These are phyloP conservation scores for Picochlorum costavermella DNA, from an alignment of 139 green algal species.

Conservation along the genomic window DNA sequence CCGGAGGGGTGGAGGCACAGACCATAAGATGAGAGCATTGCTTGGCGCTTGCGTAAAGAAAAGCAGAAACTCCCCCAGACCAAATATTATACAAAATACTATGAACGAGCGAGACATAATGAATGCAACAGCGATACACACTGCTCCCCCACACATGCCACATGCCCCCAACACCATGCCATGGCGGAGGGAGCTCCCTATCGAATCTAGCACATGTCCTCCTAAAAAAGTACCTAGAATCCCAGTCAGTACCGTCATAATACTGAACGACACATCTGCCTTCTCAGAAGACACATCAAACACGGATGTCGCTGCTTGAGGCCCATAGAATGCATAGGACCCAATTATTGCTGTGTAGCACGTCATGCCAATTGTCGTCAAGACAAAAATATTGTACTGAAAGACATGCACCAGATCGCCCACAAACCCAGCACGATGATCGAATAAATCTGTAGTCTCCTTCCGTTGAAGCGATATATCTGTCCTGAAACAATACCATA, in stretches of 20 bases:
- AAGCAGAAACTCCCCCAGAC: conserved; percentile 52
- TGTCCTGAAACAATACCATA: conserved; percentile 39
- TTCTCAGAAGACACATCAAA: conserved; percentile 41
- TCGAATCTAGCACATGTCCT: conserved; percentile 64
- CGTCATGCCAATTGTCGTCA: conserved; percentile 33
- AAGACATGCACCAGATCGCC: conserved; percentile 7
- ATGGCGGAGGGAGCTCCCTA: conserved; percentile 57
- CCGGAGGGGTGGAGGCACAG: conserved; percentile 65
- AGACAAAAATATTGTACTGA: conserved; percentile 2
- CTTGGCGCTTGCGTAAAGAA: conserved; percentile 67
- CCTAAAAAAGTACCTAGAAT: conserved; percentile 67
- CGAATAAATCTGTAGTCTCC: background rate
- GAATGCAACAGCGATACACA: conserved; percentile 57
- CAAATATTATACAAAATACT: conserved; percentile 53
- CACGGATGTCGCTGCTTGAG: conserved; percentile 48
- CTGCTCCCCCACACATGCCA: conserved; percentile 32
- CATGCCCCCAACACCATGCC: conserved; percentile 50
- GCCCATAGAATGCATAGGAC: conserved; percentile 71
- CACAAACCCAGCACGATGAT: background rate
- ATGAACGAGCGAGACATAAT: conserved; percentile 26
- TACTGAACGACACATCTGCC: conserved; percentile 79
- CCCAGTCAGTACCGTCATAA: conserved; percentile 76
- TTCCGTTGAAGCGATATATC: conserved; percentile 51
- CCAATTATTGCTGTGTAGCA: conserved; percentile 75
- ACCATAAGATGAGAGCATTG: conserved; percentile 77